These are phyloP conservation scores for Abeoforma whisleri DNA, from an alignment of 78 protist species.

Conservation along the genomic window DNA sequence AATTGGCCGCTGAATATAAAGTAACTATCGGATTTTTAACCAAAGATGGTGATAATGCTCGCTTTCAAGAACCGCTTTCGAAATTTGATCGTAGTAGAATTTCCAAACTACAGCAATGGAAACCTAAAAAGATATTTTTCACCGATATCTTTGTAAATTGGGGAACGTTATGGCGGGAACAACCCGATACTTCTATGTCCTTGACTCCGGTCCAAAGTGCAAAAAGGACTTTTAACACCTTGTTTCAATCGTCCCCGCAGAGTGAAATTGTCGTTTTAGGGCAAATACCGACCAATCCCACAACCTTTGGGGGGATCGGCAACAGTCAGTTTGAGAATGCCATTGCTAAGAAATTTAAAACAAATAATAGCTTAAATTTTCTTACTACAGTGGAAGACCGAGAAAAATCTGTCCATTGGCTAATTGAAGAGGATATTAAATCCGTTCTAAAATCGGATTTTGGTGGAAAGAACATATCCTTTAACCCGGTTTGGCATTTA, in stretches of 20 bases:
- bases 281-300: background rate
- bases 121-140: background rate
- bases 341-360: too few relatives aligned
- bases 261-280: background rate
- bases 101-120: background rate
- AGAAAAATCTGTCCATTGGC: background rate
- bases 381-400: background rate
- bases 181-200: too few relatives aligned
- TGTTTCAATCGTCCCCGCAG: background rate
- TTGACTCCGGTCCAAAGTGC: too few relatives aligned
- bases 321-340: background rate
- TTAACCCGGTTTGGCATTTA: background rate
- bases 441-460: too few relatives aligned
- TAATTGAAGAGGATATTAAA: background rate
- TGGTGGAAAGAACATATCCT: background rate
- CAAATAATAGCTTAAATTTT: too few relatives aligned
- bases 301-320: background rate
- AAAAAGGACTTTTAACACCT: background rate
- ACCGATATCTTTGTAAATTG: background rate
- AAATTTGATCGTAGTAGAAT: background rate
- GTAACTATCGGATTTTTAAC: background rate
- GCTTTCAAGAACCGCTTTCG: background rate
- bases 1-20: background rate
- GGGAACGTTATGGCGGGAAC: background rate
- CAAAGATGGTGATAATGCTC: too few relatives aligned